Percentiles rank a stretch among this genome's conserved stretches.
These are phyloP conservation scores for Carex pumila DNA, from an alignment of 176 grass and related monocot genomes.

Conservation along the genomic window DNA sequence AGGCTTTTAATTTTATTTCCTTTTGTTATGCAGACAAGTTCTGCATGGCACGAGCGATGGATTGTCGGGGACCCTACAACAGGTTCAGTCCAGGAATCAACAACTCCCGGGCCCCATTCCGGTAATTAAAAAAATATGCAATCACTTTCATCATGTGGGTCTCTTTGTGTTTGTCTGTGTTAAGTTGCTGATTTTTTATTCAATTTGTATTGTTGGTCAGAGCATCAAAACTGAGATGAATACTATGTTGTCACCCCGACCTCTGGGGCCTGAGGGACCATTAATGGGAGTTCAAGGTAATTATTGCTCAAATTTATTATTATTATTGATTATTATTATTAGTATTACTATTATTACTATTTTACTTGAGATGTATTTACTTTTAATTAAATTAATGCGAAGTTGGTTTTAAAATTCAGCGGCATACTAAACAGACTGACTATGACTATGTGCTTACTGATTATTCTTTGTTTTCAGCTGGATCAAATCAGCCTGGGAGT, in stretches of 20 bases:
- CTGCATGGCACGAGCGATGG: slow-evolving; percentile 82
- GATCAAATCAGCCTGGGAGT: slow-evolving; percentile 82
- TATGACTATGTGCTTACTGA: slow-evolving; percentile 7
- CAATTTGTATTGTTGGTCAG: slow-evolving; percentile 41
- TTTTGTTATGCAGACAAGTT: slow-evolving; percentile 52
- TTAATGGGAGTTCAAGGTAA: slow-evolving; percentile 88
- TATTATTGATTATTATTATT: background rate
- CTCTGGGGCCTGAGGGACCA: slow-evolving; percentile 66
- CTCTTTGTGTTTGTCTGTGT: background rate
- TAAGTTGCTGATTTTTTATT: slow-evolving; percentile 4
- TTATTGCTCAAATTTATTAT: background rate
- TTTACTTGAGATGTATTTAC: background rate
- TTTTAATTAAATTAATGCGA: background rate
- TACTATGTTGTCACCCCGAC: slow-evolving; percentile 71
- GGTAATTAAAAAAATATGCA: slow-evolving; percentile 27
- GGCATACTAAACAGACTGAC: background rate
- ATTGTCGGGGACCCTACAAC: slow-evolving; percentile 71
- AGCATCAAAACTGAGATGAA: slow-evolving; percentile 91
- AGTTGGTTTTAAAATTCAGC: background rate
- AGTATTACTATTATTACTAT: background rate
- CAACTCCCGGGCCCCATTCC: slow-evolving; percentile 79
- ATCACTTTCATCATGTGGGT: background rate
- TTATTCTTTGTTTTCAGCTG: slow-evolving; percentile 40
- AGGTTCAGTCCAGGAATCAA: slow-evolving; percentile 73
- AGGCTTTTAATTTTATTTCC: background rate